phyloP scores from a whole-genome alignment of 2,329 filamentous ascomycete genomes.

The Aureobasidium sp. region DNA sequence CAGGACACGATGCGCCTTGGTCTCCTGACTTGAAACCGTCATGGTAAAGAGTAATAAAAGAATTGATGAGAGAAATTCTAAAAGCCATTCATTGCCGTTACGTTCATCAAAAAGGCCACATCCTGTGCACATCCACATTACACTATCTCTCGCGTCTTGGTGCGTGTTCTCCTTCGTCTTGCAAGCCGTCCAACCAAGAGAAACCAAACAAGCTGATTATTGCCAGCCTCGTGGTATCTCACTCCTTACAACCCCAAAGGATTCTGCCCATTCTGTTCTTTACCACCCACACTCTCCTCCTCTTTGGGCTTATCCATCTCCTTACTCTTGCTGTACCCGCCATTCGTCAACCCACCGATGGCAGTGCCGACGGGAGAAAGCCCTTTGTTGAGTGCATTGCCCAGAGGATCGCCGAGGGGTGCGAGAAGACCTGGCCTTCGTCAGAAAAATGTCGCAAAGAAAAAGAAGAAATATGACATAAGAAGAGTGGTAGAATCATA shows the following conservation, averaged over 20 bases:
- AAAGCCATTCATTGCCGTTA: background rate
- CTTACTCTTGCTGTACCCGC: conserved; percentile 9
- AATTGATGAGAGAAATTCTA: background rate
- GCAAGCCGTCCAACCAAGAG: too few relatives aligned
- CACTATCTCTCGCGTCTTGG: too few relatives aligned
- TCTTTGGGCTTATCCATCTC: conserved; percentile 18
- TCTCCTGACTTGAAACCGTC: too few relatives aligned
- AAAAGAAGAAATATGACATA: too few relatives aligned
- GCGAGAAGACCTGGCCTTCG: conserved; percentile 20
- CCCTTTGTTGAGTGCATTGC: conserved; percentile 27
- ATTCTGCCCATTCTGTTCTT: conserved; percentile 30
- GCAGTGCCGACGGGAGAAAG: conserved; percentile 27
- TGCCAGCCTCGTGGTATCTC: too few relatives aligned
- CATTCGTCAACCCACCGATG: conserved; percentile 18
- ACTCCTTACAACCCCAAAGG: conserved; percentile 28
- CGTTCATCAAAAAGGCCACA: background rate
- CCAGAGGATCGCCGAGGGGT: conserved; percentile 28
- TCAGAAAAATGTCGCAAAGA: background rate
- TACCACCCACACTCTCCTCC: conserved; percentile 28
- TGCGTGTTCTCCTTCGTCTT: too few relatives aligned
- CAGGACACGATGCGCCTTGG: too few relatives aligned
- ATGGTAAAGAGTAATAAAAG: too few relatives aligned
- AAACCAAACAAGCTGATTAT: too few relatives aligned
- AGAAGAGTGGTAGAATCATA: background rate
- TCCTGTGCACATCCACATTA: background rate